Base-by-base conservation (phyloP, 2,329 filamentous ascomycete species). In the Fusarium tanahbumbuense region DNA sequence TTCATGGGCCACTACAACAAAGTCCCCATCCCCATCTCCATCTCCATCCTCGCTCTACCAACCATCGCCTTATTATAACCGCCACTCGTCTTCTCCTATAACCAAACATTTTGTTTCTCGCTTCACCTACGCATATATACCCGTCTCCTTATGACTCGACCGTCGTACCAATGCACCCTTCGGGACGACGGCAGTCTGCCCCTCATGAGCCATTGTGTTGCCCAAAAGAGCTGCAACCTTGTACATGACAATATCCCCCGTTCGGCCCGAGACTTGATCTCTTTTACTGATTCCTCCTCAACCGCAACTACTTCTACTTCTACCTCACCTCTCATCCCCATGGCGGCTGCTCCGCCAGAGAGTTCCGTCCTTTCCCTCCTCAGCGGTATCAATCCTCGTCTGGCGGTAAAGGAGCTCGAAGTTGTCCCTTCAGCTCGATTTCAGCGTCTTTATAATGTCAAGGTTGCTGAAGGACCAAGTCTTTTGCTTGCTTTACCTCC, bases 401-500 rank as follows among this genome's bases (percentile, higher is more conserved):
- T 75, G n/a, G 60, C 74, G 8, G 59, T 76, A 25, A 68, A 73
- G 34, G 67, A 69, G 54, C 57, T 78, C 23, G 68, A 77, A 44
- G 49, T 74, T 18, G 69, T 83, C 27, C 78, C 78, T 27, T 81
- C 81, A 5, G 72, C 76, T 53, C 76, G 80, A 13, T 78, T 81
- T 11, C 81, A 84, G 60, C 79, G 81, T 56, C 76, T 81, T 53
- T 86, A 83, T 74, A 77, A 79, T 66, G 77, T 85, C 56, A 77
- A 76, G 34, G 75, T 83, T 45, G 81, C 80, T n/a, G 79, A 84
- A 56, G 80, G 79, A 10, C 78, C 79, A 18, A 76, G 71, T 12
- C 71, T 87, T 25, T 64, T 83, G 28, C 77, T 87, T 42, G 79
- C 81, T 37, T 71, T 85, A 6, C 76, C 83, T n/a, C 83, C 83